Percentiles rank a stretch among this genome's conserved stretches.
Evolutionary conservation across 2,329 filamentous ascomycete species (phyloP).

Genomic region (Pyrenophora tritici-repentis): DNA sequence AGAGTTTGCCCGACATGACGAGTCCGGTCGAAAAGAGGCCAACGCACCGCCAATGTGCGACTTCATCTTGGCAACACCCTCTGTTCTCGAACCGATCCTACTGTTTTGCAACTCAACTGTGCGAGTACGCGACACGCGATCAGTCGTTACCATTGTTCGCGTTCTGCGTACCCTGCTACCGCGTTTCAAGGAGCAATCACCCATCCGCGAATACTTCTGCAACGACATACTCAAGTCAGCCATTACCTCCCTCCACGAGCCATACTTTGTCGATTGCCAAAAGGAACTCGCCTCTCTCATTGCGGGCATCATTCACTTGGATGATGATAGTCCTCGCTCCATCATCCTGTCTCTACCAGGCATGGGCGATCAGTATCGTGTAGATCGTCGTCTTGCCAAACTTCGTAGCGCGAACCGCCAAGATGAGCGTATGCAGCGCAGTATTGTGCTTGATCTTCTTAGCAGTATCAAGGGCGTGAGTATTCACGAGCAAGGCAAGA

Average conservation of each 20-base stretch:
- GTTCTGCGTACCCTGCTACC: slow-evolving; percentile 85
- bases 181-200: slow-evolving; percentile 65
- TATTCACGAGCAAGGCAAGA: slow-evolving; percentile 89
- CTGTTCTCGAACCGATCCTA: slow-evolving; percentile 84
- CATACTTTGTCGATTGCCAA: slow-evolving; percentile 95
- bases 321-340: slow-evolving; percentile 71
- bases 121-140: slow-evolving; percentile 85
- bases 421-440: slow-evolving; percentile 74
- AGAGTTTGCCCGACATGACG: slow-evolving; percentile 41
- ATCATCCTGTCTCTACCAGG: slow-evolving; percentile 82
- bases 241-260: slow-evolving; percentile 88
- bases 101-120: slow-evolving; percentile 91
- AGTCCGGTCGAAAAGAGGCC: slow-evolving; percentile 42
- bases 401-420: slow-evolving; percentile 54
- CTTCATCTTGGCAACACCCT: slow-evolving; percentile 78
- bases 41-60: slow-evolving; percentile 69
- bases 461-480: slow-evolving; percentile 87
- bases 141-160: slow-evolving; percentile 81
- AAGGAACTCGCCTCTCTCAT: slow-evolving; percentile 89
- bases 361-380: slow-evolving; percentile 66
- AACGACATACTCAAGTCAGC: slow-evolving; percentile 87
- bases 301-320: slow-evolving; percentile 79
- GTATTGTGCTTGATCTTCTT: slow-evolving; percentile 80
- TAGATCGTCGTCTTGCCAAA: slow-evolving; percentile 59
- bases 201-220: slow-evolving; percentile 85